A percentile compares a stretch with the other conserved stretches of the same genome.
Conservation (phyloP, 2,329 filamentous ascomycete genomes). For the Metarhizium robertsii region DNA sequence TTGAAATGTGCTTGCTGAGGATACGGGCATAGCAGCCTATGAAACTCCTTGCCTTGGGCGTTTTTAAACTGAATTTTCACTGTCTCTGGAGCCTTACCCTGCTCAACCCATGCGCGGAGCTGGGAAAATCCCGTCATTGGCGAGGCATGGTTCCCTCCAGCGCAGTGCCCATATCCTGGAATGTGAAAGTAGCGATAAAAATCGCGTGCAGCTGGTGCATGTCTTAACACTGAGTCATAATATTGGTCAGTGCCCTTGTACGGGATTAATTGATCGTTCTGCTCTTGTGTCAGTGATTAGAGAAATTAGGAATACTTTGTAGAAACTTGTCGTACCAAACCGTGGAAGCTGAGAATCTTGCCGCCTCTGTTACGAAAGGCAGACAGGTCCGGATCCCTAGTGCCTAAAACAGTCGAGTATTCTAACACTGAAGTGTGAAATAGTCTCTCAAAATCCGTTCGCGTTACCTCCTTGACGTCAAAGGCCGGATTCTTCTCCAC, state of each 20-base stretch:
- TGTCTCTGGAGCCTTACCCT: background rate
- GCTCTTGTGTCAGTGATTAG: background rate
- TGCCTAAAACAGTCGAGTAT: slow-evolving; percentile 9
- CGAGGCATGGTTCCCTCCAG: background rate
- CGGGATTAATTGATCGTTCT: background rate
- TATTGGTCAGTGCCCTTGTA: background rate
- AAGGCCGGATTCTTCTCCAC: background rate
- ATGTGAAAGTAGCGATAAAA: background rate
- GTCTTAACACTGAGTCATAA: background rate
- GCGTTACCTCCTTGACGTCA: background rate
- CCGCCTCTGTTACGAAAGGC: slow-evolving; percentile 22
- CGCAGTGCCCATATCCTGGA: background rate
- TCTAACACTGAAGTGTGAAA: background rate
- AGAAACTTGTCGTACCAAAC: slow-evolving; percentile 10
- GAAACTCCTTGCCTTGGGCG: too few species aligned
- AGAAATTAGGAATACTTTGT: background rate
- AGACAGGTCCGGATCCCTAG: slow-evolving; percentile 17
- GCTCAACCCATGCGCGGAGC: background rate
- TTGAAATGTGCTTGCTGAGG: background rate
- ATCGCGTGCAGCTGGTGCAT: background rate
- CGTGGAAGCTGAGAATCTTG: slow-evolving; percentile 32
- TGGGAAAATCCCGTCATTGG: background rate
- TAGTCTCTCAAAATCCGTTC: background rate
- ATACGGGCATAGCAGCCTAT: background rate
- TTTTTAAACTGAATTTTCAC: background rate